Conservation (phyloP, 441 rosid genomes). For the Populus trichocarpa region DNA sequence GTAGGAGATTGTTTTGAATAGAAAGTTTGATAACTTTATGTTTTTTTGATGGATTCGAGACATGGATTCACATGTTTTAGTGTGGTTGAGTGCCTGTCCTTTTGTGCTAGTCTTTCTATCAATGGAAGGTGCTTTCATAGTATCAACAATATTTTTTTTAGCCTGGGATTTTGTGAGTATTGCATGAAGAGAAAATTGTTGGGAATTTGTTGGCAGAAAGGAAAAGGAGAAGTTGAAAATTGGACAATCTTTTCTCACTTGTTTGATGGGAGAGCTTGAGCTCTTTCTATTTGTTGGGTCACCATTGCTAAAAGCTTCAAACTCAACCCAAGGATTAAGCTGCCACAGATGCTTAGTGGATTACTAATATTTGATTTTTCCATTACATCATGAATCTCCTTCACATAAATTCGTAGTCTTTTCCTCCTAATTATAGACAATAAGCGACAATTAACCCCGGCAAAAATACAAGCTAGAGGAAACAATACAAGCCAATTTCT, state of each 20-base stretch:
- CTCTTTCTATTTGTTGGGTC: not conserved
- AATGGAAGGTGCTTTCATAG: not conserved
- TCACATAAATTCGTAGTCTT: not conserved
- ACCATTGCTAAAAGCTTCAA: not conserved
- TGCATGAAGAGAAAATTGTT: not conserved
- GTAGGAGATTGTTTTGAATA: not conserved
- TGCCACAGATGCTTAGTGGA: not conserved
- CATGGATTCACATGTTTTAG: constrained; percentile 17
- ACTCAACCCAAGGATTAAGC: not conserved
- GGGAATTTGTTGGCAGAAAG: not conserved
- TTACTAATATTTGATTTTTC: not conserved
- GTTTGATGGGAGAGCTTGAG: not conserved
- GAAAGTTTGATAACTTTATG: not conserved
- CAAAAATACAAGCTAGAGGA: constrained; percentile 62
- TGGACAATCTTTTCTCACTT: not conserved
- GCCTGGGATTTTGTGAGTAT: not conserved
- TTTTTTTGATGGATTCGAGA: not conserved
- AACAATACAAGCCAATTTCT: constrained; percentile 70
- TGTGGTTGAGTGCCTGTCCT: constrained; percentile 23
- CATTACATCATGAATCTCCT: not conserved
- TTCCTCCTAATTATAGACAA: constrained; percentile 17
- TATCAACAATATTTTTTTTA: not conserved
- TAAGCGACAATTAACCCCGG: constrained; percentile 85
- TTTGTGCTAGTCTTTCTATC: constrained; percentile 12
- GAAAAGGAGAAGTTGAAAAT: too few species aligned